Base-by-base conservation (phyloP, 2,329 filamentous ascomycete species). In the Proliferodiscus dingleyae region DNA sequence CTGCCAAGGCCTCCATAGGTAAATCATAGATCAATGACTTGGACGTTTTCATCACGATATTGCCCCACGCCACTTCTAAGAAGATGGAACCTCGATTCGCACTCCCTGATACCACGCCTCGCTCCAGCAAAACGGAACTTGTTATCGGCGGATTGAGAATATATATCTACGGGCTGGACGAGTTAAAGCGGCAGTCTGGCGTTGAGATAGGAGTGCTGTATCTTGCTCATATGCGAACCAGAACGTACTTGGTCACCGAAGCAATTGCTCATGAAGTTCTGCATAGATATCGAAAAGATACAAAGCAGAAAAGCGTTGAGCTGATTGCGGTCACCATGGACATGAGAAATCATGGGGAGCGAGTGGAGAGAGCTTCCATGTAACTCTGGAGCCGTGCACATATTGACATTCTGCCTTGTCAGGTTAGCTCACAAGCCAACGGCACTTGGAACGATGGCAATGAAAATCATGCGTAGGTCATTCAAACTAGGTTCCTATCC, bases 271-370 rank as follows among this genome's bases (percentile, higher is more conserved):
- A 54, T 29, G 49, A 54, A 24, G 50, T 54, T 18, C 16, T 54
- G 28, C 37, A 54, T 45, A 15, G 37, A 30, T 54, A 54, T 34
- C 43, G 49, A 28, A 42, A 11, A 11, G 49, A 52, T 47, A 45
- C 40, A 15, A 43, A 38, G 16, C 37, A 37, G 19, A 52, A 52
- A 37, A 48, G n/a, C 21, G 21, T 39, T 16, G 44, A 50, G 37
- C 15, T 50, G 30, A 54, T 54, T 38, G 52, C 52, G 15, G 46
- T 54, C 6, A 52, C 52, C 13, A 50, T 54, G 40, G 39, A 54
- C 36, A 54, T 54, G 52, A 52, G 52, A 11, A 54, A 54, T 43
- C 49, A 54, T 45, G 52, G 50, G 24, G 46, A 43, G 15, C 52
- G 49, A n/a, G 45, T 46, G 22, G 52, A 52, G 37, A 40, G 42